phyloP scores from a whole-genome alignment of 768 basidiomycete genomes.

The Tricholoma sp. region DNA sequence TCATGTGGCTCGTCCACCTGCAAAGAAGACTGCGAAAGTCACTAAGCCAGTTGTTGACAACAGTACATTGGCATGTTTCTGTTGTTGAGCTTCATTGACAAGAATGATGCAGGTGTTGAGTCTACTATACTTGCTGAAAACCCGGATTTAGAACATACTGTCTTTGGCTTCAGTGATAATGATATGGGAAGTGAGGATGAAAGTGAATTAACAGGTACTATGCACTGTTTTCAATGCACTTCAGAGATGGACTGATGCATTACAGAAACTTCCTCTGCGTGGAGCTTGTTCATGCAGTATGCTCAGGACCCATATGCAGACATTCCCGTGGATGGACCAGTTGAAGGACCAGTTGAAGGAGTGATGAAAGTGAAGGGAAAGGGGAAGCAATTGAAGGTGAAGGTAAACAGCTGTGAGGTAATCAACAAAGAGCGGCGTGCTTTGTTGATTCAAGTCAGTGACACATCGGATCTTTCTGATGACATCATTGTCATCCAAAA shows the following conservation, averaged over 20 bases:
- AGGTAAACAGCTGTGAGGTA: not conserved
- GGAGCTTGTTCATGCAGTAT: not conserved
- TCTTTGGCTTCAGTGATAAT: not conserved
- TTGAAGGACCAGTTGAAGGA: not conserved
- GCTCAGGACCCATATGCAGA: not conserved
- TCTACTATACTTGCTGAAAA: not conserved
- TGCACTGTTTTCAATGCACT: not conserved
- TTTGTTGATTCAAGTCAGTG: not conserved
- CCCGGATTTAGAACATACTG: not conserved
- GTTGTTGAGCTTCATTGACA: not conserved
- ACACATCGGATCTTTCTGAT: not conserved
- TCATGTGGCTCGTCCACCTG: not conserved
- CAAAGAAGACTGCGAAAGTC: slow-evolving; percentile 1
- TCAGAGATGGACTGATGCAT: not conserved
- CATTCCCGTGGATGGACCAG: not conserved
- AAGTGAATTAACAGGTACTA: not conserved
- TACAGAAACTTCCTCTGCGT: not conserved
- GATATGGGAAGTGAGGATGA: not conserved
- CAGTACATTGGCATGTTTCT: not conserved
- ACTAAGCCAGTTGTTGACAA: not conserved
- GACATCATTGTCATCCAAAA: not conserved
- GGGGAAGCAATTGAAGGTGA: not conserved
- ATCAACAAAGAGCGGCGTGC: not conserved
- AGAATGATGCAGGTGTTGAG: not conserved
- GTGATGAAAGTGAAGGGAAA: not conserved